Conservation (phyloP, 768 basidiomycete genomes). For the Amanita muscaria region DNA sequence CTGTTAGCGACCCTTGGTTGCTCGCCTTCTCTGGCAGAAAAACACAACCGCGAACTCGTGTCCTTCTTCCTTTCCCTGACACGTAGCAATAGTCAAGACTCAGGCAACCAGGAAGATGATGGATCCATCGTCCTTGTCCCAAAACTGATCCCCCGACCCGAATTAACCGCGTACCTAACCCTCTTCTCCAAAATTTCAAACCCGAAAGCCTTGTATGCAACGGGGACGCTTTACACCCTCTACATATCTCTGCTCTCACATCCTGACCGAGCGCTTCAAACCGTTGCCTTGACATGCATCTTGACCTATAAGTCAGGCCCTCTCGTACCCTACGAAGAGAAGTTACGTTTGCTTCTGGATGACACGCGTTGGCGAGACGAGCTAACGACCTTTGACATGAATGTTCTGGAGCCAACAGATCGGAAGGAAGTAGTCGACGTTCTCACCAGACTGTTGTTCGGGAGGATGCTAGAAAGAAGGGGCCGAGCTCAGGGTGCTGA, state of each 20-base stretch:
- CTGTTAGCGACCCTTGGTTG: conserved; percentile 65
- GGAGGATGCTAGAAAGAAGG: conserved; percentile 75
- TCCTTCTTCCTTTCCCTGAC: conserved; percentile 61
- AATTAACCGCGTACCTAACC: conserved; percentile 68
- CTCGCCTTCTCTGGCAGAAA: conserved; percentile 67
- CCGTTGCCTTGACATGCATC: conserved; percentile 65
- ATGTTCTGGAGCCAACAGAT: conserved; percentile 41
- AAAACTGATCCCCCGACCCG: conserved; percentile 57
- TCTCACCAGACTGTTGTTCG: conserved; percentile 73
- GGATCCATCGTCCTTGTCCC: conserved; percentile 40
- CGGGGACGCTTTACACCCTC: conserved; percentile 52
- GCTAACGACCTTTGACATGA: conserved; percentile 61
- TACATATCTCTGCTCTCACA: conserved; percentile 77
- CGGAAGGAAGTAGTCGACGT: conserved; percentile 62
- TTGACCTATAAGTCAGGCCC: conserved; percentile 71
- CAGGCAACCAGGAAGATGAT: conserved; percentile 26
- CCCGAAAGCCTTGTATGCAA: conserved; percentile 78
- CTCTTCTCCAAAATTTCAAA: conserved; percentile 88
- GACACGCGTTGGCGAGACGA: conserved; percentile 87
- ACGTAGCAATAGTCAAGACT: not conserved
- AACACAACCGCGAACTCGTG: conserved; percentile 82
- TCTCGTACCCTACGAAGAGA: conserved; percentile 50
- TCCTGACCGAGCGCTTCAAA: conserved; percentile 75
- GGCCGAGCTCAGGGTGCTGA: conserved; percentile 62
- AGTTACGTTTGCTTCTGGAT: conserved; percentile 65